phyloP scores from a whole-genome alignment of 108 stramenopile species.

The Cyclotella sp. region DNA sequence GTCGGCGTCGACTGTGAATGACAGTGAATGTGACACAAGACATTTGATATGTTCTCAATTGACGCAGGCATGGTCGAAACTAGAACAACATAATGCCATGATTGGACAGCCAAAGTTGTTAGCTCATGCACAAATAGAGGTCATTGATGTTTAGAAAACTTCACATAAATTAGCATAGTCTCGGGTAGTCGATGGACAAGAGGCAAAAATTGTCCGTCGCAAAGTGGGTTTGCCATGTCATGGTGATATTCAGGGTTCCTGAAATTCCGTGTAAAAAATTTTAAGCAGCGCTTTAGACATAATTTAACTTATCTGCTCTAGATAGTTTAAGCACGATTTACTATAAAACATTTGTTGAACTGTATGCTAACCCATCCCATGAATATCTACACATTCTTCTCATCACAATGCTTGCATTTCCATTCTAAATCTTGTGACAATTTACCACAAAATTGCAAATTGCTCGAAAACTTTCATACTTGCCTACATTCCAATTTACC shows the following conservation, averaged over 20 bases:
- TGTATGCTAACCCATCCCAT: too few relatives aligned
- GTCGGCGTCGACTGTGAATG: background rate
- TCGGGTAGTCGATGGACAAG: too few relatives aligned
- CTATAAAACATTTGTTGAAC: too few relatives aligned
- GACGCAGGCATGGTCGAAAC: conserved; percentile 26
- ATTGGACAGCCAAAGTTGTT: conserved; percentile 40
- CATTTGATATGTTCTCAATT: conserved; percentile 15
- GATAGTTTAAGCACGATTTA: too few relatives aligned
- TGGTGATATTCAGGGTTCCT: too few relatives aligned
- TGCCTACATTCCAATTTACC: conserved; percentile 45
- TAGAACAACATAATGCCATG: conserved; percentile 50
- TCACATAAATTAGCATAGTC: too few relatives aligned
- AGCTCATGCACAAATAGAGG: conserved; percentile 26
- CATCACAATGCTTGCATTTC: background rate
- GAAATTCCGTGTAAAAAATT: too few relatives aligned
- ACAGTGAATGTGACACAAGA: background rate
- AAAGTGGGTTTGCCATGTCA: too few relatives aligned
- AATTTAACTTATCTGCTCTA: too few relatives aligned
- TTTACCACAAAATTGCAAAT: conserved; percentile 41
- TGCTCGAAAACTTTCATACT: conserved; percentile 38
- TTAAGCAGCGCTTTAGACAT: too few relatives aligned
- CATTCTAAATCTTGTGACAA: conserved; percentile 18
- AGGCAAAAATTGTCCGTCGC: too few relatives aligned
- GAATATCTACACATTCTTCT: background rate
- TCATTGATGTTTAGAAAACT: background rate